A percentile compares a stretch with the other conserved stretches of the same genome.
phyloP scores from a whole-genome alignment of 2,329 filamentous ascomycete genomes.

The Phialophora verrucosa region DNA sequence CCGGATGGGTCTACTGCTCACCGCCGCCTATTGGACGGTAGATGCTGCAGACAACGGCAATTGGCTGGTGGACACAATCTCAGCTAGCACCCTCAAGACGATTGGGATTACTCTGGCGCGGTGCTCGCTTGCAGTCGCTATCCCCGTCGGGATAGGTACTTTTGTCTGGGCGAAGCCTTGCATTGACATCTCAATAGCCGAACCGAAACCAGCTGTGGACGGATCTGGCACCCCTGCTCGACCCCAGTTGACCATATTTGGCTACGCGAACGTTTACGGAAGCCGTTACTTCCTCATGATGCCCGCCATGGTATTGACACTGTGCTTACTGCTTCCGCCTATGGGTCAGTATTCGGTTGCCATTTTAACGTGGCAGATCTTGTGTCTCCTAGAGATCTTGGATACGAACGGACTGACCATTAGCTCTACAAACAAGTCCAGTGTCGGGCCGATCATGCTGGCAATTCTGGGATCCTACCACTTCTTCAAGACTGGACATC shows the following conservation, averaged over 20 bases:
- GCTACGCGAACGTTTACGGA: conserved; percentile 92
- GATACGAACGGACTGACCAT: conserved; percentile 66
- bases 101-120: conserved; percentile 80
- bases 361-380: conserved; percentile 84
- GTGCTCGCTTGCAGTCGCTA: conserved; percentile 75
- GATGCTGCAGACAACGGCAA: conserved; percentile 86
- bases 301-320: conserved; percentile 80
- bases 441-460: conserved; percentile 80
- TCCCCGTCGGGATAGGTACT: conserved; percentile 82
- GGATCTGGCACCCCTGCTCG: conserved; percentile 45
- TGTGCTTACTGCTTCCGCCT: conserved; percentile 81
- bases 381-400: conserved; percentile 72
- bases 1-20: conserved; percentile 74
- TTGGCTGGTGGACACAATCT: conserved; percentile 70
- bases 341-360: conserved; percentile 88
- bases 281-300: conserved; percentile 86
- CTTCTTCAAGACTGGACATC: conserved; percentile 98
- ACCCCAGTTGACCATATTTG: conserved; percentile 74
- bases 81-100: conserved; percentile 70
- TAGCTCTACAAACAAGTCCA: conserved; percentile 46
- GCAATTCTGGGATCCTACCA: conserved; percentile 90
- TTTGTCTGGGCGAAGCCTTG: conserved; percentile 87
- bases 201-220: conserved; percentile 48
- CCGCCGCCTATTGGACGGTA: conserved; percentile 83
- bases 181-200: conserved; percentile 68